Base-by-base conservation (phyloP, 805 yeast species). In the Yarrowia osloensis region DNA sequence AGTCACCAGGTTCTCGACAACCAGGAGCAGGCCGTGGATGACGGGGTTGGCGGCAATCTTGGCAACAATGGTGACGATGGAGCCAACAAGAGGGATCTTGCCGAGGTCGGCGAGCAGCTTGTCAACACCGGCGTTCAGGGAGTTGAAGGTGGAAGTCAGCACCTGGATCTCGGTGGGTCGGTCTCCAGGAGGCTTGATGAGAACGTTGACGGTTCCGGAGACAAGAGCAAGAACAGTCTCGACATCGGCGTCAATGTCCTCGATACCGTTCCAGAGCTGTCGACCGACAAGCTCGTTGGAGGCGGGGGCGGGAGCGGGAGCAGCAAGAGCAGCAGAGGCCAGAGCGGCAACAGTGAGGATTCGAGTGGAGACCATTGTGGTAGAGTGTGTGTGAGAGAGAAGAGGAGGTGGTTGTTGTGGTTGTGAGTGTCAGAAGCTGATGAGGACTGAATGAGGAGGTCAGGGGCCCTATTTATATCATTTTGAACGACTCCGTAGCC, bases 251-350 rank as follows among this genome's bases (percentile, higher is more conserved):
- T 61, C 66, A 44, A 61, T 26, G 33, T 61, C 66, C 52, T 44
- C 40, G 5, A 46, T 61, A 2, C 22, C 66, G 44, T 44, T 46
- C 33, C 24, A 33, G 44, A 61, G 54, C 44, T 61, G 66, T 31
- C 66, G 52, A 17, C 28, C 24, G 21, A 17, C 35, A 5, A 57
- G 37, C 42, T 29, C 33, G 44, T 29, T 40, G 50, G 50, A n/a
- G n/a, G n/a, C n/a, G n/a, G n/a, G n/a, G n/a, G 61, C 61, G 28
- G 62, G 62, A 22, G 65, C 65, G n/a, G 66, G 66, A 44, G 66
- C 66, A n/a, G 66, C 66, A 15, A 44, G 42, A 31, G 44, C 66
- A 17, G 33, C 26, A 9, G 54, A 22, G 24, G 54, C 66, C 33
- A 46, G 42, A 22, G 54, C 44, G 42, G 65, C 50, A 12, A 37